A percentile compares a stretch with the other conserved stretches of the same genome.
These are phyloP conservation scores for Aspergillus kassunensis DNA, from an alignment of 495 filamentous ascomycete genomes.

Conservation along the genomic window DNA sequence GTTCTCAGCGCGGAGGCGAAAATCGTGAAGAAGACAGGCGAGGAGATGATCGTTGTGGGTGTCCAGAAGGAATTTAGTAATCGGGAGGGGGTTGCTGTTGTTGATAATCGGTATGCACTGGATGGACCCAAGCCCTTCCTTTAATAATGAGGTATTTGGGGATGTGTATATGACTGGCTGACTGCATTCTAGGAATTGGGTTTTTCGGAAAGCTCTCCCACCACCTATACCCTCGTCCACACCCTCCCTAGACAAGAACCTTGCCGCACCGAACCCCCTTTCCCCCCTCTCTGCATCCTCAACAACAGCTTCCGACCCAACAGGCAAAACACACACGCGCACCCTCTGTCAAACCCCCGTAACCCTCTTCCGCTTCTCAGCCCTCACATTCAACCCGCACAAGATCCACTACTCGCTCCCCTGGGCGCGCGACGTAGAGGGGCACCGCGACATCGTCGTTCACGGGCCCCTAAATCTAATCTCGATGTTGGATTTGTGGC, in stretches of 20 bases:
- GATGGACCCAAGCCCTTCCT: no score
- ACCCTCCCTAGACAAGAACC: not conserved
- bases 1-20: constrained; percentile 51
- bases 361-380: constrained; percentile 66
- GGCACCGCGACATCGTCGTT: constrained; percentile 56
- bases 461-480: constrained; percentile 64
- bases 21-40: constrained; percentile 47
- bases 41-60: constrained; percentile 62
- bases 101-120: constrained; percentile 52
- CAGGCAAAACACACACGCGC: constrained; percentile 32
- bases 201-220: constrained; percentile 51
- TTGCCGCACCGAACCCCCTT: constrained; percentile 7
- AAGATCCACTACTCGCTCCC: constrained; percentile 65
- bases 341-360: constrained; percentile 51
- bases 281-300: constrained; percentile 20
- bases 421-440: constrained; percentile 57
- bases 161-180: no score
- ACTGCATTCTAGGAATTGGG: constrained; percentile 61
- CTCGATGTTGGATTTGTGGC: constrained; percentile 61
- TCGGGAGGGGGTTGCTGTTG: constrained; percentile 45
- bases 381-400: constrained; percentile 68
- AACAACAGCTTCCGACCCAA: constrained; percentile 22
- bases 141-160: no score
- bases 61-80: constrained; percentile 58
- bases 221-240: not conserved